These are phyloP conservation scores for Ustilago sp. DNA, from an alignment of 1,284 basidiomycete species.

Conservation along the genomic window DNA sequence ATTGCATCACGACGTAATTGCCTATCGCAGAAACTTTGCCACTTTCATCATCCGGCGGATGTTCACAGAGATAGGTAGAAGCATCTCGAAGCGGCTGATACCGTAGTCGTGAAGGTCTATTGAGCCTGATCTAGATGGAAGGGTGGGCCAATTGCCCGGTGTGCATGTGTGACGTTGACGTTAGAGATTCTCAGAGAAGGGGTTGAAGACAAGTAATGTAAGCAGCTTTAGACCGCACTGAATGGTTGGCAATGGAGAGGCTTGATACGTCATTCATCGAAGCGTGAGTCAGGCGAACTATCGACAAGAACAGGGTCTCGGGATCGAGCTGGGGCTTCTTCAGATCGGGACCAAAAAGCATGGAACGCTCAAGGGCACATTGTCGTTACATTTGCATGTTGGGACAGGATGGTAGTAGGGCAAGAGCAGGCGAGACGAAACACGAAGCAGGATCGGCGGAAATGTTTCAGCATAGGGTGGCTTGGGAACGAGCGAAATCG, in stretches of 20 bases:
- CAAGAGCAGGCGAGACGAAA: constrained; percentile 16
- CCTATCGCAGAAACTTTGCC: constrained; percentile 1
- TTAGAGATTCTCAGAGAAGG: not conserved
- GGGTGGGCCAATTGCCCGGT: not conserved
- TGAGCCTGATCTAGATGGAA: not conserved
- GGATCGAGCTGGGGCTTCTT: constrained; percentile 22
- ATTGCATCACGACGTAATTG: constrained; percentile 44
- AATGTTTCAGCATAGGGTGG: not conserved
- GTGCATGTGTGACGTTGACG: not conserved
- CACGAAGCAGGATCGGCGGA: constrained; percentile 10
- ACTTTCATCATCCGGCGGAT: constrained; percentile 20
- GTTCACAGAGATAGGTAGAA: not conserved
- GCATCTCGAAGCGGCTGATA: not conserved
- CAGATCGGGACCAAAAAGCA: constrained; percentile 5
- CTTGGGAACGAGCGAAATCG: not conserved
- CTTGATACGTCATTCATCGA: constrained; percentile 27
- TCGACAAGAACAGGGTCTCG: constrained; percentile 17
- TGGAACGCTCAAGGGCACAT: not conserved
- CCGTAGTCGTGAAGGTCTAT: not conserved
- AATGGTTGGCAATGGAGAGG: not conserved
- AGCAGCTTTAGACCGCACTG: not conserved
- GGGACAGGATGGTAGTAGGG: not conserved
- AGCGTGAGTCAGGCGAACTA: not conserved
- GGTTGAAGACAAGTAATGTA: not conserved
- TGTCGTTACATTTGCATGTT: not conserved